Base-by-base conservation (phyloP, 371 early-diverging fungal species). In the Entomophthora muscae region DNA sequence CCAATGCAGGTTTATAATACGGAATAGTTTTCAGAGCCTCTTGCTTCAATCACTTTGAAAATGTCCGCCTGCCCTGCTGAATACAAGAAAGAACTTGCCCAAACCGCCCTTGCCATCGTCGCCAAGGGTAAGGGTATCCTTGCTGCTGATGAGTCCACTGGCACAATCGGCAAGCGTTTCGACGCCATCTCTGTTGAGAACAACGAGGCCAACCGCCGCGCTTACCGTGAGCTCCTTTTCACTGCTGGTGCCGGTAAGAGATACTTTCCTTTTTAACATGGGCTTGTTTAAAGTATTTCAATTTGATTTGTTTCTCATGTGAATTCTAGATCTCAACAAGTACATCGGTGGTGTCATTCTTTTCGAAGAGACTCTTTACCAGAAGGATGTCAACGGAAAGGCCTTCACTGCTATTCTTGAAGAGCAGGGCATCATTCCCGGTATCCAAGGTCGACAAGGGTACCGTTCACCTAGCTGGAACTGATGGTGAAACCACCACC, bases 401-500 rank as follows among this genome's bases (percentile, higher is more conserved):
- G 68, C 66, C 28, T 76, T 85, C 61, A 67, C 76, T 53, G 70
- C 78, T 29, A 29, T 76, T 23, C 64, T 83, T 7, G 32, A 54
- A n/a, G 70, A 78, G 61, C 67, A 67, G 63, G 78, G 78, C 33
- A 78, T 85, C 63, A 51, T 69, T 60, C 68, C 74, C 52, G 85
- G 85, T 57, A 78, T 85, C n/a, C 69, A 85, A 85, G 69, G 76
- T 84, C 57, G 84, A 85, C 72, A 79, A 82, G 73, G 83, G 68
- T 69, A 32, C 70, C 64, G 78, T 75, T 24, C 56, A 30, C 10
- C 67, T 82, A 26, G 63, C 71, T 23, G 79, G 79, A 31, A 79
- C 79, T 53, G 65, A 78, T 54, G 72, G 71, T 53, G 85, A 83
- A 67, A 78, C 81, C 64, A 76, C 82, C 59, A 80, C 82, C 64